These are phyloP conservation scores for Ogataea nitratoaversa DNA, from an alignment of 805 yeast species.

Conservation along the genomic window DNA sequence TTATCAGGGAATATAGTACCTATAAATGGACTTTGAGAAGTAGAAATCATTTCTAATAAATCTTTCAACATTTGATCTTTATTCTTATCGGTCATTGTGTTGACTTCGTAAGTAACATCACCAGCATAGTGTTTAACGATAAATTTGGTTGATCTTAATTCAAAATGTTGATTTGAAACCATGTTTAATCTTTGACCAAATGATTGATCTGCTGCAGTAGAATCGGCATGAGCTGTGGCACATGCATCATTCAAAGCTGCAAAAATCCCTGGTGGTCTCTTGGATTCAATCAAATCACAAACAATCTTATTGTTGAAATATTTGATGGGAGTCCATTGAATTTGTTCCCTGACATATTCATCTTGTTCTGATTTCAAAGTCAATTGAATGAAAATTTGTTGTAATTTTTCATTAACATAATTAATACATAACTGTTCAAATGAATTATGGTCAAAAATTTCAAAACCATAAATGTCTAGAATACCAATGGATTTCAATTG, in stretches of 20 bases:
- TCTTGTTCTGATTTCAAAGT: conserved; percentile 97
- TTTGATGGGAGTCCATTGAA: conserved; percentile 95
- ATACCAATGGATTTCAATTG: conserved; percentile 74
- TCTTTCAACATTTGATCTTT: conserved; percentile 92
- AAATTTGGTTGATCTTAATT: conserved; percentile 81
- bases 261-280: conserved; percentile 93
- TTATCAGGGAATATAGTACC: conserved; percentile 56
- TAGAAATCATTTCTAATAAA: conserved; percentile 69
- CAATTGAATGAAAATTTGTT: conserved; percentile 92
- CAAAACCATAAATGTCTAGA: conserved; percentile 93
- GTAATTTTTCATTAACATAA: conserved; percentile 92
- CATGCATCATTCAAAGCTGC: conserved; percentile 95
- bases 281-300: conserved; percentile 91
- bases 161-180: conserved; percentile 85
- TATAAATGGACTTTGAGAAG: conserved; percentile 66
- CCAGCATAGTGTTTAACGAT: conserved; percentile 97
- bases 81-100: conserved; percentile 92
- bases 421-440: conserved; percentile 95
- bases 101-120: conserved; percentile 89
- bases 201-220: conserved; percentile 93
- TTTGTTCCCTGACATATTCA: conserved; percentile 91
- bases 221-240: conserved; percentile 98
- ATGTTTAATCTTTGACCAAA: conserved; percentile 87
- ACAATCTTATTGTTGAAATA: conserved; percentile 95
- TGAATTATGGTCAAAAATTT: conserved; percentile 90